Evolutionary conservation across 371 early-diverging fungal genomes (phyloP).

Genomic region (Mortierella sp.): DNA sequence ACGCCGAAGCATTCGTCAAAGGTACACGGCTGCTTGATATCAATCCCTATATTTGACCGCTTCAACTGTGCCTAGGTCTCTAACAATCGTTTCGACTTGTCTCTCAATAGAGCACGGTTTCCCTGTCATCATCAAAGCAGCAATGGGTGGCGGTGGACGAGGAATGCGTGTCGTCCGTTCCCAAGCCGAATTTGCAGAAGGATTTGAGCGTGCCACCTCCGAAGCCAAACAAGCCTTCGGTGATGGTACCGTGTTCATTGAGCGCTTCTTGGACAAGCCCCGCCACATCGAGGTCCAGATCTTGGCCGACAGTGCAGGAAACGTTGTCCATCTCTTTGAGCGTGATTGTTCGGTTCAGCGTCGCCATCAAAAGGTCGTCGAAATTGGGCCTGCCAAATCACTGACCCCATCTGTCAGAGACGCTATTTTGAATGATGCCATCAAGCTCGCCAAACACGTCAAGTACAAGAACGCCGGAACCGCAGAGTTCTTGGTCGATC

Average conservation of each 20-base stretch:
- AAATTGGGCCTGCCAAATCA: conserved; percentile 85
- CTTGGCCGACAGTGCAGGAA: conserved; percentile 89
- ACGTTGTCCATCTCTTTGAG: conserved; percentile 90
- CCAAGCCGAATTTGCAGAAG: conserved; percentile 62
- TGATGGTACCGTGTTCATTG: conserved; percentile 94
- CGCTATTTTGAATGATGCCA: conserved; percentile 87
- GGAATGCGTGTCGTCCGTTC: conserved; percentile 95
- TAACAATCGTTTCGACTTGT: background rate
- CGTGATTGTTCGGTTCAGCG: conserved; percentile 99
- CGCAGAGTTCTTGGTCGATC: conserved; percentile 96
- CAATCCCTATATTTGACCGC: too few species aligned
- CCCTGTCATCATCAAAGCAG: conserved; percentile 97
- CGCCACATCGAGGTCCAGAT: conserved; percentile 98
- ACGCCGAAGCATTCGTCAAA: conserved; percentile 79
- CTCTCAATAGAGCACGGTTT: conserved; percentile 74
- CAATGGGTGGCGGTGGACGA: conserved; percentile 98
- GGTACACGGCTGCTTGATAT: too few species aligned
- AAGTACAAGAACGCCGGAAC: conserved; percentile 97
- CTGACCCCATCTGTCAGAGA: conserved; percentile 68
- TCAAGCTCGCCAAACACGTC: conserved; percentile 89
- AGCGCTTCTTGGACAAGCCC: conserved; percentile 91
- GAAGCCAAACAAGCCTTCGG: conserved; percentile 96
- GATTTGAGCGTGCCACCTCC: conserved; percentile 84
- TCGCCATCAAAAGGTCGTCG: conserved; percentile 98
- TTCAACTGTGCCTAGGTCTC: too few species aligned